A percentile compares a stretch with the other conserved stretches of the same genome.
Conservation (phyloP, 2,329 filamentous ascomycete genomes). For the Hymenotorrendiella dingleyae region DNA sequence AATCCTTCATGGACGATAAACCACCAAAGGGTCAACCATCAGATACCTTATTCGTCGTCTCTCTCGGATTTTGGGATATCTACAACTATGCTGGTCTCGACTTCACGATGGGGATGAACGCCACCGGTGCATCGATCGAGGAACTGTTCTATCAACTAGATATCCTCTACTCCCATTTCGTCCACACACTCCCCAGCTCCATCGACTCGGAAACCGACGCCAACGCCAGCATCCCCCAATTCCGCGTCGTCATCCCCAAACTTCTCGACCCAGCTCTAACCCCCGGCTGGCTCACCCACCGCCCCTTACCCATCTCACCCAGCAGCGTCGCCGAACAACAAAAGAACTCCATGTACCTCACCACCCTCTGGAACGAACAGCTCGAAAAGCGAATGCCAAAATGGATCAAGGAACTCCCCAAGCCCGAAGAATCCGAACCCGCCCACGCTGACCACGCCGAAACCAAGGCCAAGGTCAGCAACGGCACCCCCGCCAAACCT, state of each 20-base stretch:
- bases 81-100: constrained; percentile 25
- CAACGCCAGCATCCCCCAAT: constrained; percentile 26
- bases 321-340: constrained; percentile 46
- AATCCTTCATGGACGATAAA: constrained; percentile 22
- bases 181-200: constrained; percentile 4
- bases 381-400: constrained; percentile 36
- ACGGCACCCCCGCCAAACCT: too few relatives aligned
- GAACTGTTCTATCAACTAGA: constrained; percentile 27
- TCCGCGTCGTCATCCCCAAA: constrained; percentile 46
- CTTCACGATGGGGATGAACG: constrained; percentile 10
- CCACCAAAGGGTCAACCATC: constrained; percentile 6
- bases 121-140: constrained; percentile 15
- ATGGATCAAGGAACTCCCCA: constrained; percentile 34
- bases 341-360: constrained; percentile 47
- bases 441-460: neutral
- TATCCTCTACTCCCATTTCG: constrained; percentile 21
- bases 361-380: constrained; percentile 43
- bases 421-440: neutral
- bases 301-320: constrained; percentile 38
- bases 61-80: constrained; percentile 31
- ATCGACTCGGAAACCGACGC: neutral
- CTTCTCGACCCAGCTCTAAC: constrained; percentile 48
- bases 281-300: constrained; percentile 44
- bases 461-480: neutral
- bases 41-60: constrained; percentile 27